Evolutionary conservation across 805 yeast genomes (phyloP), one percentile per base, ranked within the genome.

Genomic region (Nakazawaea ambrosiae): DNA sequence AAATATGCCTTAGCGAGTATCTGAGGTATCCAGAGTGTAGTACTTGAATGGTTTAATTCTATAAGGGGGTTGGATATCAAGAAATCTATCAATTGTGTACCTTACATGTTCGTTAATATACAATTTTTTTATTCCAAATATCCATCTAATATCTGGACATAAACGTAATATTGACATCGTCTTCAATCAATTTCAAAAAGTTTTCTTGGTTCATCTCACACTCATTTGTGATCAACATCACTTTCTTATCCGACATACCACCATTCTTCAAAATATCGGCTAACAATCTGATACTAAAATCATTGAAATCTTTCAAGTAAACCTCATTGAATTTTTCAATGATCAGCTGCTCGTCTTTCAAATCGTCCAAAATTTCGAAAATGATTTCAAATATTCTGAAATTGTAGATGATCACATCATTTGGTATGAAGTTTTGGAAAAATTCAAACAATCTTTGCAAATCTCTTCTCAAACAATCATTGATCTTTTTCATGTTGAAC

Each of bases 241-340:
- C 37, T 20, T 39, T 39, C 32, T 39, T 47, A 20, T 49, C 53
- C 17, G 53, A 48, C 31, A 38, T 45, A 18, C 33, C 73, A 49
- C 62, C 73, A 49, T 70, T 62, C 45, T 66, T 63, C 37, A 88
- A 65, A 29, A 87, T 70, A 11, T 78, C 78, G 31, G 72, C 73
- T 30, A 89, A 67, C 49, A 87, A 73, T 35, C 74, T 80, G 6
- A 80, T 60, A 0, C 95, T 88, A 41, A 89, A 78, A 54, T 86
- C 88, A 61, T 86, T 79, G 62, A 80, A 87, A 28, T 70, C 71
- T 10, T 65, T 63, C 36, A 87, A 61, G 27, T 83, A 71, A 31
- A 70, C 75, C 49, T 56, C 49, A 22, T 66, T 66, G 78, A 88
- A 83, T 39, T 73, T 66, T 20, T 54, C 64, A n/a, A 70, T 49